Percentiles rank a stretch among this genome's conserved stretches.
Conservation (phyloP, 768 basidiomycete species). For the Trametes coccinea region DNA sequence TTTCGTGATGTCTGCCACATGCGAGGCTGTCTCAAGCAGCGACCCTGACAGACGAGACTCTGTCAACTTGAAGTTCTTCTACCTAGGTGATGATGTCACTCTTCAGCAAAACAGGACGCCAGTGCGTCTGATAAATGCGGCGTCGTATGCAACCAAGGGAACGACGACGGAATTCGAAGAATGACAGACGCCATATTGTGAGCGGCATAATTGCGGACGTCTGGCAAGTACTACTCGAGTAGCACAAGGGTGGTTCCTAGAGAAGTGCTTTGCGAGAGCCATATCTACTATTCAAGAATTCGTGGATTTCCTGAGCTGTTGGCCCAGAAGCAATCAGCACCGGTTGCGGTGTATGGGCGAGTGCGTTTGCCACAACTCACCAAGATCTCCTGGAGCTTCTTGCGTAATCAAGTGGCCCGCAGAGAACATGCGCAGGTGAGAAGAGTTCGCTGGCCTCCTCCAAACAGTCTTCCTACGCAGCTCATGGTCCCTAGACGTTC, state of each 20-base stretch:
- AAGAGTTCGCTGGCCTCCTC: conserved; percentile 36
- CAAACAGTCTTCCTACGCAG: conserved; percentile 29
- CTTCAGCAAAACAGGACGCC: too few relatives aligned
- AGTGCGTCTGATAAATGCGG: too few relatives aligned
- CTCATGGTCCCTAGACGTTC: conserved; percentile 14
- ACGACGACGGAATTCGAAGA: too few relatives aligned
- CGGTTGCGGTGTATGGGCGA: not conserved
- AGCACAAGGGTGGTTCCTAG: not conserved
- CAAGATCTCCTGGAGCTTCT: conserved; percentile 31
- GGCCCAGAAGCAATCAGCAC: not conserved
- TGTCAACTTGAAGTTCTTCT: too few relatives aligned
- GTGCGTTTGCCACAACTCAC: conserved; percentile 15
- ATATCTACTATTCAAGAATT: conserved; percentile 25
- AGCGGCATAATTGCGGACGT: too few relatives aligned
- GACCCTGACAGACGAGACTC: too few relatives aligned
- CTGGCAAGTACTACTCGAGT: too few relatives aligned
- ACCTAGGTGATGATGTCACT: too few relatives aligned
- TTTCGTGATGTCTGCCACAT: too few relatives aligned
- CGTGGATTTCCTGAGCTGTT: conserved; percentile 24
- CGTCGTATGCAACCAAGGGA: too few relatives aligned
- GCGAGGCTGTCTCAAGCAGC: too few relatives aligned
- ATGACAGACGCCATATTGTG: too few relatives aligned
- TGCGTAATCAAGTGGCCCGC: conserved; percentile 38
- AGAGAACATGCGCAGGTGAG: conserved; percentile 32
- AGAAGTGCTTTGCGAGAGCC: conserved; percentile 13